Evolutionary conservation across 768 basidiomycete genomes (phyloP).

Genomic region (Tricholoma terreum): DNA sequence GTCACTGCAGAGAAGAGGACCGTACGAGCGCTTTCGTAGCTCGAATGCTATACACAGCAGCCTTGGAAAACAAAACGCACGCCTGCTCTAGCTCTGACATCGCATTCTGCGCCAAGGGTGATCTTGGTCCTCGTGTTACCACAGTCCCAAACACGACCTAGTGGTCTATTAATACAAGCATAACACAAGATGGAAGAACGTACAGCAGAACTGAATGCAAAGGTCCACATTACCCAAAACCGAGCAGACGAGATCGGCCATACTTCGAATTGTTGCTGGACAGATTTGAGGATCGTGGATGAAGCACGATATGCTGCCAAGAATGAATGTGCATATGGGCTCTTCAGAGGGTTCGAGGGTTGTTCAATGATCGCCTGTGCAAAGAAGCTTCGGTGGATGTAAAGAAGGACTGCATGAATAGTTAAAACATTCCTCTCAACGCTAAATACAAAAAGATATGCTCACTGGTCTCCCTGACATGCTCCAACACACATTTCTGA

Average conservation of each 20-base stretch:
- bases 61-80: constrained; percentile 62
- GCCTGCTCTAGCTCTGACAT: constrained; percentile 70
- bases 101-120: constrained; percentile 62
- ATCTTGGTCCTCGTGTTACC: constrained; percentile 69
- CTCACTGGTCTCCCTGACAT: constrained; percentile 46
- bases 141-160: constrained; percentile 80
- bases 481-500: constrained; percentile 46
- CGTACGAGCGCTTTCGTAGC: constrained; percentile 63
- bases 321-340: constrained; percentile 62
- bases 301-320: constrained; percentile 59
- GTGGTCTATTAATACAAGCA: neutral
- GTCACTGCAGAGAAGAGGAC: neutral
- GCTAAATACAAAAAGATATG: neutral
- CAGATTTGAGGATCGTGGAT: constrained; percentile 51
- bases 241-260: constrained; percentile 48
- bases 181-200: constrained; percentile 10
- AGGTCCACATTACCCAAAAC: constrained; percentile 65
- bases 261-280: constrained; percentile 44
- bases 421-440: no score
- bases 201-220: constrained; percentile 53
- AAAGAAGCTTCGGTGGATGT: constrained; percentile 67
- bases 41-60: constrained; percentile 53
- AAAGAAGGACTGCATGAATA: constrained; percentile 47
- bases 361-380: constrained; percentile 70
- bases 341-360: constrained; percentile 63